A percentile compares a stretch with the other conserved stretches of the same genome.
Evolutionary conservation across 129 eudicot genomes (phyloP).

Genomic region (Glebionis coronaria): DNA sequence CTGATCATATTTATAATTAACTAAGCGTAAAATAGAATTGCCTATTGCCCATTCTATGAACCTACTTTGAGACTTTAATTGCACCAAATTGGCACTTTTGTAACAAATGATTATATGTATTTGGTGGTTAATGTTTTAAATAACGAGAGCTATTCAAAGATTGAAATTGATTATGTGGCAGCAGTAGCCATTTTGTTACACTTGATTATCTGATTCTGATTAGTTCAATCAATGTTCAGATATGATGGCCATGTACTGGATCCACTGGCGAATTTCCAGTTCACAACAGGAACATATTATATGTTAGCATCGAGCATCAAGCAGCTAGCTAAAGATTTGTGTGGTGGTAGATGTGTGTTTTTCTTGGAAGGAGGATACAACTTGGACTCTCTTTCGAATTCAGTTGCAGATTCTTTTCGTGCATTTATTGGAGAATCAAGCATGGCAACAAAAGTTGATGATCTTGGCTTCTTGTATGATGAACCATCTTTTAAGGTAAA

Average conservation of each 20-base stretch:
- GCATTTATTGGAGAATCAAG: slow-evolving; percentile 89
- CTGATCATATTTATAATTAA: too few relatives aligned
- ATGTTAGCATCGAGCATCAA: slow-evolving; percentile 77
- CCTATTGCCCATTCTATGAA: too few relatives aligned
- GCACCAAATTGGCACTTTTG: too few relatives aligned
- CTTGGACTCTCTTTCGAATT: slow-evolving; percentile 63
- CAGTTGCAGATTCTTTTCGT: slow-evolving; percentile 88
- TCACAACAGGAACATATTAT: slow-evolving; percentile 91
- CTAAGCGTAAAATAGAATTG: too few relatives aligned
- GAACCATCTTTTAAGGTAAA: slow-evolving; percentile 72
- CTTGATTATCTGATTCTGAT: not conserved
- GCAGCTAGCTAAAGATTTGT: slow-evolving; percentile 77
- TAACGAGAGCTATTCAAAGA: too few relatives aligned
- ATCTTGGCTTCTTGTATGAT: slow-evolving; percentile 69
- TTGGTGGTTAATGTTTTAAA: too few relatives aligned
- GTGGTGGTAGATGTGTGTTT: slow-evolving; percentile 91
- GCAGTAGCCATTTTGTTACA: too few relatives aligned
- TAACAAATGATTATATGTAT: too few relatives aligned
- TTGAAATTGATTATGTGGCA: too few relatives aligned
- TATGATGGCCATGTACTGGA: slow-evolving; percentile 88
- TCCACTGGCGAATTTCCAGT: slow-evolving; percentile 81
- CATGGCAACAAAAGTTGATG: slow-evolving; percentile 48
- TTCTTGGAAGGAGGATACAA: slow-evolving; percentile 98
- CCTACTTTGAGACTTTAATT: too few relatives aligned
- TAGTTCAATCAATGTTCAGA: slow-evolving; percentile 33